Conservation (phyloP, 345 rosid species). For the Murraya koenigii region DNA sequence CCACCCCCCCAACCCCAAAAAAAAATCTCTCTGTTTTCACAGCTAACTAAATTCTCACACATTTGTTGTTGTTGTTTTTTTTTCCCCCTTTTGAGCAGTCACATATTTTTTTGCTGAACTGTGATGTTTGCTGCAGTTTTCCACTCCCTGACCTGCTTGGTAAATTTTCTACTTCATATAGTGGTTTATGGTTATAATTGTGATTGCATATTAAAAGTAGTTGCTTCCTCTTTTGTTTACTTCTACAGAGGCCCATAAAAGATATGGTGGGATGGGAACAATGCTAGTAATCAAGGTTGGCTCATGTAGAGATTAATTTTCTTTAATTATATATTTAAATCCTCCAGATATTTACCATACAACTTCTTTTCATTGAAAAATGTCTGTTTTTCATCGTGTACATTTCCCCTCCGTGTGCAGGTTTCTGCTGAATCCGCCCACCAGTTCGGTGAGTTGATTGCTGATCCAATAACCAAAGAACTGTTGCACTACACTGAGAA, state of each 20-base stretch:
- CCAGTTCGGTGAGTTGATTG: constrained; percentile 80
- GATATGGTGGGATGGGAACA: constrained; percentile 76
- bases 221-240: neutral
- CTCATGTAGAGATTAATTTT: neutral
- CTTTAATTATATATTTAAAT: neutral
- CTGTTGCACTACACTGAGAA: constrained; percentile 85
- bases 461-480: constrained; percentile 74
- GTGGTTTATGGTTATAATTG: neutral
- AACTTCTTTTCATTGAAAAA: neutral
- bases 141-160: constrained; percentile 76
- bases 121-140: constrained; percentile 88
- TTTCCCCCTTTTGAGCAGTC: constrained; percentile 52
- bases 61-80: neutral
- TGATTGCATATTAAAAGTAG: neutral
- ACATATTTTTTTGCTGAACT: constrained; percentile 67
- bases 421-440: constrained; percentile 90
- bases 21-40: neutral
- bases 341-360: neutral
- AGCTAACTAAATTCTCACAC: neutral
- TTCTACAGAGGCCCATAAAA: constrained; percentile 62
- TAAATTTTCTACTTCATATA: constrained; percentile 21
- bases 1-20: too few relatives aligned
- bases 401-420: constrained; percentile 27
- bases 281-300: constrained; percentile 76
- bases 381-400: neutral